Conservation (phyloP, 352 stramenopile genomes). For the Aphanomyces astaci region DNA sequence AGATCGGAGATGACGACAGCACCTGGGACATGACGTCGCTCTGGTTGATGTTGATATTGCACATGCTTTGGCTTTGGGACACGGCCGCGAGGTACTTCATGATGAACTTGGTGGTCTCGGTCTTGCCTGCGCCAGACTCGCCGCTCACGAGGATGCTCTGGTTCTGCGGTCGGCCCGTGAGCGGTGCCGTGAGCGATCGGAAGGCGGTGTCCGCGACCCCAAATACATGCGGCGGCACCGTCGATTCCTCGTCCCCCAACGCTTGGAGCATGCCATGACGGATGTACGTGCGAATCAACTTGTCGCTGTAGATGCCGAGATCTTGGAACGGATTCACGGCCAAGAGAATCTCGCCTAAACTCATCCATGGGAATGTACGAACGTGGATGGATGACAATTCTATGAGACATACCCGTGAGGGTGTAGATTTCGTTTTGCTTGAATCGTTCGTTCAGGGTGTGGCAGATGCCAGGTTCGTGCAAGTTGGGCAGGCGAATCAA, state of each 20-base stretch:
- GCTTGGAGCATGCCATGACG: slow-evolving; percentile 68
- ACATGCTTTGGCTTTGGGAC: slow-evolving; percentile 38
- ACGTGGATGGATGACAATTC: background rate
- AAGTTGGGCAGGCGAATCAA: slow-evolving; percentile 90
- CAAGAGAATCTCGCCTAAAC: slow-evolving; percentile 60
- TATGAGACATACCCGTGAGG: slow-evolving; percentile 35
- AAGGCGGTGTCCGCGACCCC: slow-evolving; percentile 87
- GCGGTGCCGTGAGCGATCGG: slow-evolving; percentile 58
- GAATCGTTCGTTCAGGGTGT: slow-evolving; percentile 89
- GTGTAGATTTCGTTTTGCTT: slow-evolving; percentile 93
- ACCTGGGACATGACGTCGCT: slow-evolving; percentile 87
- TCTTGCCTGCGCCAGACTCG: slow-evolving; percentile 93
- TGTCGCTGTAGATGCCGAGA: slow-evolving; percentile 79
- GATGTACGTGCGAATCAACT: slow-evolving; percentile 84
- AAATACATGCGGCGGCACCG: slow-evolving; percentile 88
- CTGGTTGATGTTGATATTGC: slow-evolving; percentile 41
- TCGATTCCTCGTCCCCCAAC: slow-evolving; percentile 47
- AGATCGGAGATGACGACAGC: slow-evolving; percentile 95
- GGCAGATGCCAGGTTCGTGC: slow-evolving; percentile 91
- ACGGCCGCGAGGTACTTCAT: slow-evolving; percentile 93
- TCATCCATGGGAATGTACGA: background rate
- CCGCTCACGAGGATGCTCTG: slow-evolving; percentile 90
- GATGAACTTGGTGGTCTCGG: slow-evolving; percentile 94
- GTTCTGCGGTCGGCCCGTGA: slow-evolving; percentile 47
- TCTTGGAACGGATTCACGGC: slow-evolving; percentile 87